Conservation (phyloP, 192 early-diverging fungal species). For the Coemansia erecta region DNA sequence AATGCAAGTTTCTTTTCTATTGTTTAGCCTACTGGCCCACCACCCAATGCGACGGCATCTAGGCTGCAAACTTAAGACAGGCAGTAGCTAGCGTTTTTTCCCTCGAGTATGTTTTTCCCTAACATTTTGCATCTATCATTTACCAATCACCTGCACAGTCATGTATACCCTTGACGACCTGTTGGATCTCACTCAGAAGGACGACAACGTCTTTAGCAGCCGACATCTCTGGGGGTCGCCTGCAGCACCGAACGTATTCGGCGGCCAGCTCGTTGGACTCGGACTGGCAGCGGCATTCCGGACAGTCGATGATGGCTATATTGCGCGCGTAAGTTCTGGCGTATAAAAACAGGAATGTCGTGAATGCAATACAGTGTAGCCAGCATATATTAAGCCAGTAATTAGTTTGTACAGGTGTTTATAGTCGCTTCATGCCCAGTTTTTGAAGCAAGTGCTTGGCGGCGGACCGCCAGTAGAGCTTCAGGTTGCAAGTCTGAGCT, state of each 20-base stretch:
- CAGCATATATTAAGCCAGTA: no score
- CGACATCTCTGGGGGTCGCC: conserved; percentile 17
- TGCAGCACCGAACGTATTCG: conserved; percentile 8
- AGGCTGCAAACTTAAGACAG: no score
- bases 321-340: conserved; percentile 17
- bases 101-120: no score
- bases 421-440: conserved; percentile 30
- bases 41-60: no score
- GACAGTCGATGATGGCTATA: conserved; percentile 12
- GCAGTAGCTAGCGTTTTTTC: no score
- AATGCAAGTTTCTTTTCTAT: no score
- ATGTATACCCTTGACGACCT: conserved; percentile 10
- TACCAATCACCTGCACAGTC: no score
- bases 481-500: conserved; percentile 11
- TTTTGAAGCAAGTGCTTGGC: conserved; percentile 9
- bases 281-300: conserved; percentile 22
- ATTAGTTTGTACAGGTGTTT: no score
- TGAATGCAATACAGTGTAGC: background rate
- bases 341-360: background rate
- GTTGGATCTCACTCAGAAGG: conserved; percentile 14
- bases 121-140: no score
- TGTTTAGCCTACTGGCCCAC: no score
- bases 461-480: conserved; percentile 5
- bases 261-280: conserved; percentile 23
- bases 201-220: conserved; percentile 2